Evolutionary conservation across 257 asterid species (phyloP).

Genomic region (Henckelia pumila): DNA sequence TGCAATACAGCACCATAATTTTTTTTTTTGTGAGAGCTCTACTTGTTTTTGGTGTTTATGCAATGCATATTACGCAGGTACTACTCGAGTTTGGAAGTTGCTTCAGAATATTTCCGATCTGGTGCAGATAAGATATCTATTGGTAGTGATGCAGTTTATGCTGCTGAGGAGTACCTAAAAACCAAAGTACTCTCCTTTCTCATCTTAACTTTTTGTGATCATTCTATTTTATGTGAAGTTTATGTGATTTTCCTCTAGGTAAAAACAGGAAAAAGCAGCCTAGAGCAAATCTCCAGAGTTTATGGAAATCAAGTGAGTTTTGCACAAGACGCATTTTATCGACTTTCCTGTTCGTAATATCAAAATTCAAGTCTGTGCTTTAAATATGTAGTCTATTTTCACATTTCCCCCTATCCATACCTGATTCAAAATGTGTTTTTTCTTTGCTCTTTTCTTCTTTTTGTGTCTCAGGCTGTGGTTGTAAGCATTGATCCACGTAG

Average conservation of each 20-base stretch:
- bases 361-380: too few species aligned
- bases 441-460: slow-evolving; percentile 2
- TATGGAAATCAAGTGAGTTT: slow-evolving; percentile 85
- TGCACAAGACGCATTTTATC: slow-evolving; percentile 1
- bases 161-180: slow-evolving; percentile 83
- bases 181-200: slow-evolving; percentile 51
- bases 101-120: slow-evolving; percentile 95
- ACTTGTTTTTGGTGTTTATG: slow-evolving; percentile 17
- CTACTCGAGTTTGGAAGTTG: slow-evolving; percentile 96
- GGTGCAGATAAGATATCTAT: slow-evolving; percentile 97
- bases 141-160: slow-evolving; percentile 98
- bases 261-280: slow-evolving; percentile 86
- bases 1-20: slow-evolving; percentile 3
- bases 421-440: not conserved
- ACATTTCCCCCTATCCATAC: not conserved
- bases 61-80: slow-evolving; percentile 40
- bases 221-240: slow-evolving; percentile 20
- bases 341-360: too few species aligned
- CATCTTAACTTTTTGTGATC: slow-evolving; percentile 12
- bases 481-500: slow-evolving; percentile 96
- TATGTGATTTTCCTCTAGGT: slow-evolving; percentile 43
- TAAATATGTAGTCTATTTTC: not conserved
- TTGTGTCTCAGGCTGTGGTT: slow-evolving; percentile 74
- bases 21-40: not conserved
- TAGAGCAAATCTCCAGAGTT: slow-evolving; percentile 89